phyloP scores from a whole-genome alignment of 257 asterid genomes.

The Lithospermum erythrorhizon region DNA sequence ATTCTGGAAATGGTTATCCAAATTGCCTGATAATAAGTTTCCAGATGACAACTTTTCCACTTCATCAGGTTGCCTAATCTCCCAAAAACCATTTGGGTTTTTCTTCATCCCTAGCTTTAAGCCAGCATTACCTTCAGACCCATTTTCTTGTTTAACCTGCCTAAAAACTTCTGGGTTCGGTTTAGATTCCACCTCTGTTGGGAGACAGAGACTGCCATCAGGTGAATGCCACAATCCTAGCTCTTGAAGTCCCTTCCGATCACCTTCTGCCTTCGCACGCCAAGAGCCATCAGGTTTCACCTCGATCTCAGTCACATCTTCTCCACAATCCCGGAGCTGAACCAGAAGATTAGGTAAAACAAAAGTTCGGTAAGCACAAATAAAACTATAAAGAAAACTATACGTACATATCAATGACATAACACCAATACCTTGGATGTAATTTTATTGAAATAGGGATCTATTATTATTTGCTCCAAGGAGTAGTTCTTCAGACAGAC shows the following conservation, averaged over 20 bases:
- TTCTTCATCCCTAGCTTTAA: conserved; percentile 60
- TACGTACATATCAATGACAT: conserved; percentile 2
- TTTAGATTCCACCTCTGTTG: conserved; percentile 51
- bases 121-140: conserved; percentile 62
- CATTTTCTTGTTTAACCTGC: conserved; percentile 65
- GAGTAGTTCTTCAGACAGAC: conserved; percentile 86
- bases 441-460: conserved; percentile 84
- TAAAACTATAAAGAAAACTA: conserved; percentile 5
- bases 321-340: conserved; percentile 63
- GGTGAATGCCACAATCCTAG: conserved; percentile 93
- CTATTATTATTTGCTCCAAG: conserved; percentile 75
- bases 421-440: conserved; percentile 50
- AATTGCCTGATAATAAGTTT: conserved; percentile 29
- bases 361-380: not conserved
- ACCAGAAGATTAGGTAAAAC: conserved; percentile 4
- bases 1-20: conserved; percentile 25
- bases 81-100: conserved; percentile 71
- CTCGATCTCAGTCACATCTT: conserved; percentile 84
- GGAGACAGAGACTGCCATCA: conserved; percentile 48
- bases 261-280: conserved; percentile 88
- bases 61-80: conserved; percentile 50
- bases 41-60: conserved; percentile 34
- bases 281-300: conserved; percentile 98
- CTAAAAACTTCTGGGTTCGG: conserved; percentile 41
- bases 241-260: conserved; percentile 64